A percentile compares a stretch with the other conserved stretches of the same genome.
Conservation (phyloP, 768 basidiomycete species). For the Pholiota microspora region DNA sequence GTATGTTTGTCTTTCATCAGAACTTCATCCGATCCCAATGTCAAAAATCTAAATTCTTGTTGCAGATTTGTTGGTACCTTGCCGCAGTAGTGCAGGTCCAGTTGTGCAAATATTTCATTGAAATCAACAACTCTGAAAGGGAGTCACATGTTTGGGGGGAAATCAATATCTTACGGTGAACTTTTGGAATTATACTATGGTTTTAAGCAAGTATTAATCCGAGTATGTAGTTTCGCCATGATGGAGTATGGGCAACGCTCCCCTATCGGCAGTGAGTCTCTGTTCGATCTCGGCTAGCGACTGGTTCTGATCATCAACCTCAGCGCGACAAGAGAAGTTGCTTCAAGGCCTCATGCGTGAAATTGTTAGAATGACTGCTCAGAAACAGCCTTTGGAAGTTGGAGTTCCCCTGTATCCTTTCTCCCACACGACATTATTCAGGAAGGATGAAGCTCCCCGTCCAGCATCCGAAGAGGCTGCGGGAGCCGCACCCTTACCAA, state of each 20-base stretch:
- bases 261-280: slow-evolving; percentile 73
- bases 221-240: slow-evolving; percentile 67
- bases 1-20: slow-evolving; percentile 37
- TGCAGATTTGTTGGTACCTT: slow-evolving; percentile 87
- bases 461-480: slow-evolving; percentile 27
- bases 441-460: slow-evolving; percentile 40
- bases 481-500: slow-evolving; percentile 33
- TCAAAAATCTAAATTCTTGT: slow-evolving; percentile 11
- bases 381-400: slow-evolving; percentile 77
- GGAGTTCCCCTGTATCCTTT: slow-evolving; percentile 81
- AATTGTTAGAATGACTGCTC: slow-evolving; percentile 78
- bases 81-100: slow-evolving; percentile 87
- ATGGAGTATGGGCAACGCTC: slow-evolving; percentile 76
- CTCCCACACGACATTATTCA: slow-evolving; percentile 64
- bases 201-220: background rate
- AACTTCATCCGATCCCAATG: slow-evolving; percentile 7
- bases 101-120: slow-evolving; percentile 83
- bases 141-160: slow-evolving; percentile 86
- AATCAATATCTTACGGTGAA: slow-evolving; percentile 78
- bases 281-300: slow-evolving; percentile 5
- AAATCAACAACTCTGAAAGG: slow-evolving; percentile 68
- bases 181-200: background rate
- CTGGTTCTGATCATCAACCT: slow-evolving; percentile 4
- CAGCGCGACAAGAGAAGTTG: slow-evolving; percentile 81
- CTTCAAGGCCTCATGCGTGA: slow-evolving; percentile 84